Conservation (phyloP, 305 asterid genomes). For the Solanum hybrid region DNA sequence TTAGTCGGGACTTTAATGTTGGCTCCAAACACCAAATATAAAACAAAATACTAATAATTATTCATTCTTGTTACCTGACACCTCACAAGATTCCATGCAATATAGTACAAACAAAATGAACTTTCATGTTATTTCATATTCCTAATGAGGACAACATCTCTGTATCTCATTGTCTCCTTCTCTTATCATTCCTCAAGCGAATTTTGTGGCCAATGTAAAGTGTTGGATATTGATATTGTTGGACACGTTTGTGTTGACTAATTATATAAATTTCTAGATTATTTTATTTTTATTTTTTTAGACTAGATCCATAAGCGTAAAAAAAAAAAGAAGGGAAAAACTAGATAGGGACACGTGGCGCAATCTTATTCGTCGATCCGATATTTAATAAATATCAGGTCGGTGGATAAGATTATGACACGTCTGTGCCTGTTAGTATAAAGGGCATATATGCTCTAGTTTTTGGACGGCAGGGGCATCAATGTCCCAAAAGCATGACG, state of each 20-base stretch:
- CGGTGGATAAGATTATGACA: too few species aligned
- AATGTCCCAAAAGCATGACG: too few species aligned
- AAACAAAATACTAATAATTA: not conserved
- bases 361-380: too few species aligned
- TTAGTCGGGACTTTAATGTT: too few species aligned
- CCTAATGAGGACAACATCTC: not conserved
- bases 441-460: too few species aligned
- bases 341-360: too few species aligned
- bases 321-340: too few species aligned
- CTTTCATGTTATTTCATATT: not conserved
- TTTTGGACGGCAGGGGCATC: too few species aligned
- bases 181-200: not conserved
- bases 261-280: not conserved
- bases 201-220: not conserved
- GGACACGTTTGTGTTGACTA: not conserved
- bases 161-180: not conserved
- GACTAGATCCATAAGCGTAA: not conserved
- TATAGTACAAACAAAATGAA: not conserved
- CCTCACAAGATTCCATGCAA: not conserved
- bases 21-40: too few species aligned
- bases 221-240: not conserved
- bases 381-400: too few species aligned
- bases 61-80: not conserved
- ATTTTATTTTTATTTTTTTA: not conserved
- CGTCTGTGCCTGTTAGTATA: too few species aligned